Conservation (phyloP, 257 asterid species). For the Knoxia roxburghii region DNA sequence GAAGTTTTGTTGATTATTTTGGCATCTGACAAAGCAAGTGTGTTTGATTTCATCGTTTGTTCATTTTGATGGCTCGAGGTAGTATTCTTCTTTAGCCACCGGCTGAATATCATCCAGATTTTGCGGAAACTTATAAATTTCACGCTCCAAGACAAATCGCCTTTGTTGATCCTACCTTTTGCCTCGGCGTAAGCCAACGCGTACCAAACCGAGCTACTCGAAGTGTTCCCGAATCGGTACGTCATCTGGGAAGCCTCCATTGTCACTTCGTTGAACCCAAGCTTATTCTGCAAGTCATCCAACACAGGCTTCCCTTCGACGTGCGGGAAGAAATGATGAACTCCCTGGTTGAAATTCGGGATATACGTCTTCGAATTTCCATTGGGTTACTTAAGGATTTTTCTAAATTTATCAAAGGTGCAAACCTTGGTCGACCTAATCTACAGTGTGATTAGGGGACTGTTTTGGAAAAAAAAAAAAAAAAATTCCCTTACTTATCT, state of each 20-base stretch:
- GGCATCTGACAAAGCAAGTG: no score
- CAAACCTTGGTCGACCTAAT: no score
- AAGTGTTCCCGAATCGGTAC: conserved; percentile 40
- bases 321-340: conserved; percentile 48
- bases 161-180: conserved; percentile 39
- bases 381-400: no score
- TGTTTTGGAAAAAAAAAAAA: no score
- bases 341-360: conserved; percentile 41
- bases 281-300: conserved; percentile 41
- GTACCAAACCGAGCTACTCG: conserved; percentile 46
- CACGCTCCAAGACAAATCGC: conserved; percentile 48
- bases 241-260: conserved; percentile 60
- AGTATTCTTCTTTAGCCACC: no score
- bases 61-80: no score
- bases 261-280: conserved; percentile 32
- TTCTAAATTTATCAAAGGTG: no score
- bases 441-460: no score
- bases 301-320: conserved; percentile 46
- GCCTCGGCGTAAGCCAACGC: conserved; percentile 46
- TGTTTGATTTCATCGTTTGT: no score
- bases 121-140: conserved; percentile 38
- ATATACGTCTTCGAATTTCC: conserved; percentile 19
- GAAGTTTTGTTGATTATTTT: no score
- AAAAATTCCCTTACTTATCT: no score
- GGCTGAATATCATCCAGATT: neutral